Evolutionary conservation across 331 rosid species (phyloP).

Genomic region (Rhamnella rubrinervis): DNA sequence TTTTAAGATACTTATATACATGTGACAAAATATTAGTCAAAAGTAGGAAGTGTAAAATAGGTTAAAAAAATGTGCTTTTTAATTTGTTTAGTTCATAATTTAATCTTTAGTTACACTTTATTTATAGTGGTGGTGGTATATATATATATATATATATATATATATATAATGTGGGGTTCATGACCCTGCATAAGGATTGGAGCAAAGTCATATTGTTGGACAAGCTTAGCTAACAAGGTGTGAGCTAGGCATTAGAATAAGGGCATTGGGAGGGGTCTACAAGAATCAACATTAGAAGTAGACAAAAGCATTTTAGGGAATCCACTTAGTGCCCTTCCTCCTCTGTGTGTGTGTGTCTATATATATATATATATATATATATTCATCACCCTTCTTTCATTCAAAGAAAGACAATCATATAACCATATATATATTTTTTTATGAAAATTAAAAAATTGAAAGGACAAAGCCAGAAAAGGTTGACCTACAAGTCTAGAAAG

Average conservation of each 20-base stretch:
- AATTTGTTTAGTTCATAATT: no score
- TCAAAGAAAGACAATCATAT: neutral
- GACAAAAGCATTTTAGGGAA: slow-evolving; percentile 11
- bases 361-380: neutral
- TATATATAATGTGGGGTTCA: neutral
- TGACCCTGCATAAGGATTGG: neutral
- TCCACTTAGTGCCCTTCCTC: slow-evolving; percentile 11
- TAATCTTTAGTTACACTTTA: no score
- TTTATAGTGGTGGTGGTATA: neutral
- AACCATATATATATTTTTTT: neutral
- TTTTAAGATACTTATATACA: no score
- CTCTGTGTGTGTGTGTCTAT: neutral
- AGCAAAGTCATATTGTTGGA: slow-evolving; percentile 27
- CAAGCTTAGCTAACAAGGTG: neutral
- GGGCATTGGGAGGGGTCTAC: slow-evolving; percentile 29
- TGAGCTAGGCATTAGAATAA: slow-evolving; percentile 1
- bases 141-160: no score
- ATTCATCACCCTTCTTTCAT: neutral
- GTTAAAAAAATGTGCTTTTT: no score
- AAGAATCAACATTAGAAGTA: slow-evolving; percentile 12
- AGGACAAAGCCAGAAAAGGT: slow-evolving; percentile 8
- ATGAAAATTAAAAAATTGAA: neutral
- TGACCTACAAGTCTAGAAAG: slow-evolving; percentile 22
- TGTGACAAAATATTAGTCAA: no score
- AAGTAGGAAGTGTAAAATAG: no score